Base-by-base conservation (phyloP, 2,329 filamentous ascomycete species). In the Endoconidiophora laricicola region DNA sequence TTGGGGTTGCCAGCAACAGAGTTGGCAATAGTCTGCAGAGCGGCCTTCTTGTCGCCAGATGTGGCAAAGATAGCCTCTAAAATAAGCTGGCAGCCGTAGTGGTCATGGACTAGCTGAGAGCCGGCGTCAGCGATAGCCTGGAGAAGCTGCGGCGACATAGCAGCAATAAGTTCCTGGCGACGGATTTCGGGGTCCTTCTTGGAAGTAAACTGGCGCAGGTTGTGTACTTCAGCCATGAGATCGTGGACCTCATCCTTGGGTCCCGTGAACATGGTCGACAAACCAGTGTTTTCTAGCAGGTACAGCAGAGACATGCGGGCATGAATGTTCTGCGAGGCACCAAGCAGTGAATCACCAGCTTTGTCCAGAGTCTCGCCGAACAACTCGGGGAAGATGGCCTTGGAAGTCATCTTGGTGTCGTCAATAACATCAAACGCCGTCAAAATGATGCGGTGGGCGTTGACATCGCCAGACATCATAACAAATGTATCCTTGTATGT, bases 381-480 rank as follows among this genome's bases (percentile, higher is more conserved):
- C 10, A 98, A 71, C 64, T 96, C 90, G 0, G 85, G 73, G 64
- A 94, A 86, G 56, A 98, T 83, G 29, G 83, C 73, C 67, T 94
- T 96, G 46, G 79, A 73, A 2, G 79, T 85, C 60, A 94, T 72
- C 56, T 93, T 88, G 7, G 91, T 98, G 62, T 98, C 91, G 58
- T 98, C 91, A 45, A 94, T 79, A 45, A 94, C 81, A 59, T 96
- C 91, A 61, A 88, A 87, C 1, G 86, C 86, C 1, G 87, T 74
- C 50, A 96, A 72, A 33, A 98, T 76, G 49, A 96, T 75, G 55
- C 81, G 72, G 60, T 94, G 86, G 1, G 79, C 91, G 59, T 88
- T 66, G 5, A 72, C 63, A 60, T 98, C 90, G 44, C 77, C 79
- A 2, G 87, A 85, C 77, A 98, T 86, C 55, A 83, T 69, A 60